These are phyloP conservation scores for Lagenidium sp. DNA, from an alignment of 352 stramenopile species.

Conservation along the genomic window DNA sequence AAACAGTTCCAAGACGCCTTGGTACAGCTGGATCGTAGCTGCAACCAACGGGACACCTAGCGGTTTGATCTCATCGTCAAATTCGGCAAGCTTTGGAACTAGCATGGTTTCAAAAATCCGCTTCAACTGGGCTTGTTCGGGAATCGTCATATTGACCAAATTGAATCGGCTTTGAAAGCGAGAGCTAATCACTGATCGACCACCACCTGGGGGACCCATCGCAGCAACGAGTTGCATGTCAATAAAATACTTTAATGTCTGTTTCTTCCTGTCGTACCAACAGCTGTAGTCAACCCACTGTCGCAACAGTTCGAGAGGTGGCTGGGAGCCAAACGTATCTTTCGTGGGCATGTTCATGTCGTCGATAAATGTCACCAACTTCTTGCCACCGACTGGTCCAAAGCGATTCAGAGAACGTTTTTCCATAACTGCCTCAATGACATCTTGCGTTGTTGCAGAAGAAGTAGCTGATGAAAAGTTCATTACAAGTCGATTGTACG, in stretches of 20 bases:
- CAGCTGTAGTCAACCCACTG: constrained; percentile 91
- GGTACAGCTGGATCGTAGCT: constrained; percentile 84
- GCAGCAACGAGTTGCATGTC: constrained; percentile 88
- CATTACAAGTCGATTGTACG: constrained; percentile 72
- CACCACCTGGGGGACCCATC: constrained; percentile 84
- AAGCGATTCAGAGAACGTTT: constrained; percentile 87
- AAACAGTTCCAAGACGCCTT: constrained; percentile 76
- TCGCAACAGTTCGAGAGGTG: constrained; percentile 84
- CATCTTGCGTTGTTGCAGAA: constrained; percentile 80
- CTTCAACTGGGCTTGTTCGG: constrained; percentile 73
- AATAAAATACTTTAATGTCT: constrained; percentile 87
- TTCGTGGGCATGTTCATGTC: constrained; percentile 92
- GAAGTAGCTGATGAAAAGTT: constrained; percentile 89
- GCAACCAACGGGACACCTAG: constrained; percentile 55
- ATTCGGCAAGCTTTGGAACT: constrained; percentile 73
- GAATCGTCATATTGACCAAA: constrained; percentile 87
- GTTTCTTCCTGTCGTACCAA: constrained; percentile 90
- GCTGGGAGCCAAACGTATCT: constrained; percentile 88
- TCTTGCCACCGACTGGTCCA: constrained; percentile 79
- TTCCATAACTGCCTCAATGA: constrained; percentile 88
- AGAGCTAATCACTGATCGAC: constrained; percentile 82
- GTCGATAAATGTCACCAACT: constrained; percentile 89
- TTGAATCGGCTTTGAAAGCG: constrained; percentile 90
- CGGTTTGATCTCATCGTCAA: constrained; percentile 86
- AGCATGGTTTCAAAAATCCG: constrained; percentile 88